Conservation (phyloP, 2,329 filamentous ascomycete genomes). For the Curvularia eragrostidis region DNA sequence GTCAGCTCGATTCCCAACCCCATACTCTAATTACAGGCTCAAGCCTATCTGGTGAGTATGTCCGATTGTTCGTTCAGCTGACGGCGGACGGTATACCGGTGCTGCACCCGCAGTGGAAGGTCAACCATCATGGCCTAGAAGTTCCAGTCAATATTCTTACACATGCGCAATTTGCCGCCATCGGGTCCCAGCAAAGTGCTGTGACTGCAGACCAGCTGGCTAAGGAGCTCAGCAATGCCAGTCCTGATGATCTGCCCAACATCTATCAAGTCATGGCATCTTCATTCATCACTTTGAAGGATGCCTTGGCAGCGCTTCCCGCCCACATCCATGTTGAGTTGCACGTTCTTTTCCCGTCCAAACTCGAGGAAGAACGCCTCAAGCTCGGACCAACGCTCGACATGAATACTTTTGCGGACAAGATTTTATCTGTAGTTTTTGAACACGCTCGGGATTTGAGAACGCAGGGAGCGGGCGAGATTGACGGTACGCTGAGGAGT, state of each 20-base stretch:
- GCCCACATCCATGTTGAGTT: conserved; percentile 85
- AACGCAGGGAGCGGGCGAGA: conserved; percentile 60
- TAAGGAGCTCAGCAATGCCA: conserved; percentile 34
- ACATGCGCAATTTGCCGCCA: conserved; percentile 70
- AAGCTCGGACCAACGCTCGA: conserved; percentile 78
- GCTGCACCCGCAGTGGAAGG: conserved; percentile 84
- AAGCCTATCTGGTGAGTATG: conserved; percentile 93
- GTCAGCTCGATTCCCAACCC: conserved; percentile 83
- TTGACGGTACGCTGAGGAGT: conserved; percentile 75
- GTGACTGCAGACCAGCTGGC: conserved; percentile 32
- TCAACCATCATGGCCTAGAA: conserved; percentile 76
- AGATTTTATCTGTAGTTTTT: conserved; percentile 84
- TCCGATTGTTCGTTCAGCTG: conserved; percentile 88
- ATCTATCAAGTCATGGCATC: conserved; percentile 75
- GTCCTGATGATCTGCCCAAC: conserved; percentile 55
- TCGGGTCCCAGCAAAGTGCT: conserved; percentile 47
- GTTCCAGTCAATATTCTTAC: conserved; percentile 82
- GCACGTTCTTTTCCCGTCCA: conserved; percentile 86
- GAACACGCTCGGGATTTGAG: conserved; percentile 80
- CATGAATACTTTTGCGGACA: conserved; percentile 85
- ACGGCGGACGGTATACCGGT: conserved; percentile 88
- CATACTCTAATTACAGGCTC: conserved; percentile 92
- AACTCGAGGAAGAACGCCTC: conserved; percentile 72
- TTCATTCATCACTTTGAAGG: conserved; percentile 79
- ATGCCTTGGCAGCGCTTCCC: conserved; percentile 78